Evolutionary conservation across 208 protist species (phyloP).

Genomic region (Trypanosoma boissoni): DNA sequence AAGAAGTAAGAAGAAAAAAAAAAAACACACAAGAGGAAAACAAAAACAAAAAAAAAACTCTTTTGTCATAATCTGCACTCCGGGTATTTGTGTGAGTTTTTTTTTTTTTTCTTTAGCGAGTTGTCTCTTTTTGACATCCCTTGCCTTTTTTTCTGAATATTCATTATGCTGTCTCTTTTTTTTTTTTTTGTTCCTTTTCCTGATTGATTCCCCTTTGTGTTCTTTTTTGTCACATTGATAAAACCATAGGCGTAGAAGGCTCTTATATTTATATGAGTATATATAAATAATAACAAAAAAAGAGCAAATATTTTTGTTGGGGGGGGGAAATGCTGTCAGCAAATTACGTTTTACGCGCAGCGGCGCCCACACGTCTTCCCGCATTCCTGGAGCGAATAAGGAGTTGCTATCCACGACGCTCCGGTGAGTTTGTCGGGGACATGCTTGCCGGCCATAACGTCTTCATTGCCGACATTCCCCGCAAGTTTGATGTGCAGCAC

Average conservation of each 20-base stretch:
- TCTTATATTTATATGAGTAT: too few species aligned
- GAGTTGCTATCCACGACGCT: conserved; percentile 56
- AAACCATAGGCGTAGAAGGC: too few species aligned
- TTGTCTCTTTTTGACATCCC: too few species aligned
- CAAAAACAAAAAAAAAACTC: background rate
- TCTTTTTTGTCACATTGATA: conserved; percentile 3
- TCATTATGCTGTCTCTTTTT: background rate
- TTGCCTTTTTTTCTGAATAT: conserved; percentile 14
- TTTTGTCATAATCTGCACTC: too few species aligned
- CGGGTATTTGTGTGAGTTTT: too few species aligned
- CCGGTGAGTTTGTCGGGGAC: conserved; percentile 67
- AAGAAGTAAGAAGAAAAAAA: conserved; percentile 3
- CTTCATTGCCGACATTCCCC: conserved; percentile 73
- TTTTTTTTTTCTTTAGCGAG: too few species aligned
- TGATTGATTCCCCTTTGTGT: conserved; percentile 12
- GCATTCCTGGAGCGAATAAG: conserved; percentile 8
- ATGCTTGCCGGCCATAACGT: conserved; percentile 71
- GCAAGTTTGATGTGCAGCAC: conserved; percentile 58
- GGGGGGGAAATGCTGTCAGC: conserved; percentile 3
- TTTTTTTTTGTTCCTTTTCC: background rate
- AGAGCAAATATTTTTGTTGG: background rate
- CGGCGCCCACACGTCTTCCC: too few species aligned
- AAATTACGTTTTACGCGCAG: background rate
- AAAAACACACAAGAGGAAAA: conserved; percentile 1
- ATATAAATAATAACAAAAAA: too few species aligned